Evolutionary conservation across 2,329 filamentous ascomycete species (phyloP).

Genomic region (Cryoendolithus antarcticus): DNA sequence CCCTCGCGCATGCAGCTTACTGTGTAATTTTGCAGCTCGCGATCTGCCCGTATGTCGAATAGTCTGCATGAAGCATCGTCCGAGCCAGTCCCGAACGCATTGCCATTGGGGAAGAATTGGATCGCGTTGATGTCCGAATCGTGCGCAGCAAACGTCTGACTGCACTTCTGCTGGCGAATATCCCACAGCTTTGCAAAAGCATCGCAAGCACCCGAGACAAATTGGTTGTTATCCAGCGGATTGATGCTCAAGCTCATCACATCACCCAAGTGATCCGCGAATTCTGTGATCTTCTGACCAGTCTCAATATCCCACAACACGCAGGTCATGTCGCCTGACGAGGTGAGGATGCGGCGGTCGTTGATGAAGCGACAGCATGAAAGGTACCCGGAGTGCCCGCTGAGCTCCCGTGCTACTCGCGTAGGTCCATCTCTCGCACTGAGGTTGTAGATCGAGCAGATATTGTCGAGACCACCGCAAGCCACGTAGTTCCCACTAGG

Average conservation of each 20-base stretch:
- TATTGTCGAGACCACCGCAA: constrained; percentile 97
- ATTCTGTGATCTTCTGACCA: constrained; percentile 92
- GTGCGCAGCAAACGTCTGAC: constrained; percentile 96
- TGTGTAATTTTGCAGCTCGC: constrained; percentile 58
- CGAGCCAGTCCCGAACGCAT: constrained; percentile 94
- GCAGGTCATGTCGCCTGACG: constrained; percentile 98
- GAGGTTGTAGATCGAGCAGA: constrained; percentile 98
- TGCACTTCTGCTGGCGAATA: constrained; percentile 93
- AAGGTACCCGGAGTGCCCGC: constrained; percentile 91
- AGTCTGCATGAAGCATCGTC: constrained; percentile 95
- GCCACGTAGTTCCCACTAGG: constrained; percentile 97
- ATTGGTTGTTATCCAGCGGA: constrained; percentile 97
- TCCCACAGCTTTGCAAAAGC: constrained; percentile 99
- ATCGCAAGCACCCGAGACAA: constrained; percentile 97
- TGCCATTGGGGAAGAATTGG: constrained; percentile 97
- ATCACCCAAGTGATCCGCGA: constrained; percentile 93
- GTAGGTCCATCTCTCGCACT: constrained; percentile 96
- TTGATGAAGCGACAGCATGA: constrained; percentile 99
- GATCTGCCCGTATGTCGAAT: constrained; percentile 93
- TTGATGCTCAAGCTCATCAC: constrained; percentile 99
- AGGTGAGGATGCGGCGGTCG: constrained; percentile 92
- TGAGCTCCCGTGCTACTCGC: constrained; percentile 86
- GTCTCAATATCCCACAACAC: constrained; percentile 99
- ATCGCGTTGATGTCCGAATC: constrained; percentile 99
- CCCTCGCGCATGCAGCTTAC: constrained; percentile 8